A percentile compares a stretch with the other conserved stretches of the same genome.
Conservation (phyloP, 2,329 filamentous ascomycete species). For the Trichoderma sp. region DNA sequence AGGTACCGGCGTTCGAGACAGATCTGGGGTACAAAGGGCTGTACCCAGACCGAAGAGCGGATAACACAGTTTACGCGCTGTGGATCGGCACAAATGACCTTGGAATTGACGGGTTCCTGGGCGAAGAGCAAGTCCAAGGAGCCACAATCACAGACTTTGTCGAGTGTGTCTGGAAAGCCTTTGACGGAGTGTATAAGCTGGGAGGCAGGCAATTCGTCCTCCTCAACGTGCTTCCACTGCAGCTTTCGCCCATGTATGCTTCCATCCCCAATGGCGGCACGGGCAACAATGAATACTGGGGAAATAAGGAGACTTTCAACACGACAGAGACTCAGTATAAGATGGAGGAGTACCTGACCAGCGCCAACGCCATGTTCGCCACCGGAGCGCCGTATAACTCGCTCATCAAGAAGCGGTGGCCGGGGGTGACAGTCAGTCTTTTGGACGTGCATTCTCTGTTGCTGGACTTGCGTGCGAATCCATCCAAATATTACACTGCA, state of each 20-base stretch:
- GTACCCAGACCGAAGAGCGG: slow-evolving; percentile 47
- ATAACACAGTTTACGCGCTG: slow-evolving; percentile 70
- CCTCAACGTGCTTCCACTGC: slow-evolving; percentile 67
- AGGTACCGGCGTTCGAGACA: slow-evolving; percentile 58
- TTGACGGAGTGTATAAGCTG: slow-evolving; percentile 63
- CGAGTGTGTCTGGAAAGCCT: slow-evolving; percentile 65
- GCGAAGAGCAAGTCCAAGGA: slow-evolving; percentile 60
- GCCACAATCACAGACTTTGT: slow-evolving; percentile 66
- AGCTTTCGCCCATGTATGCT: slow-evolving; percentile 68
- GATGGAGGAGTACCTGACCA: slow-evolving; percentile 50
- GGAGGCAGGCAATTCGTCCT: slow-evolving; percentile 73
- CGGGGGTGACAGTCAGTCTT: slow-evolving; percentile 62
- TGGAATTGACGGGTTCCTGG: slow-evolving; percentile 65
- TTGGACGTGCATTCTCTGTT: slow-evolving; percentile 69
- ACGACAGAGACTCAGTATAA: slow-evolving; percentile 49
- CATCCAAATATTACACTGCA: slow-evolving; percentile 60
- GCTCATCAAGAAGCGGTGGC: slow-evolving; percentile 50
- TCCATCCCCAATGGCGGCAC: slow-evolving; percentile 17
- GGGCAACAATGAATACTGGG: slow-evolving; percentile 45
- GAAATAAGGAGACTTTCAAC: slow-evolving; percentile 49
- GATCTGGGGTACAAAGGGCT: slow-evolving; percentile 45
- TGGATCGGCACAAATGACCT: slow-evolving; percentile 86
- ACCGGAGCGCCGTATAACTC: slow-evolving; percentile 53
- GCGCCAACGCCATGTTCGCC: slow-evolving; percentile 51
- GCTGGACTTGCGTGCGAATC: slow-evolving; percentile 64